phyloP scores from a whole-genome alignment of 805 yeast species.

The Candida ovalis region DNA sequence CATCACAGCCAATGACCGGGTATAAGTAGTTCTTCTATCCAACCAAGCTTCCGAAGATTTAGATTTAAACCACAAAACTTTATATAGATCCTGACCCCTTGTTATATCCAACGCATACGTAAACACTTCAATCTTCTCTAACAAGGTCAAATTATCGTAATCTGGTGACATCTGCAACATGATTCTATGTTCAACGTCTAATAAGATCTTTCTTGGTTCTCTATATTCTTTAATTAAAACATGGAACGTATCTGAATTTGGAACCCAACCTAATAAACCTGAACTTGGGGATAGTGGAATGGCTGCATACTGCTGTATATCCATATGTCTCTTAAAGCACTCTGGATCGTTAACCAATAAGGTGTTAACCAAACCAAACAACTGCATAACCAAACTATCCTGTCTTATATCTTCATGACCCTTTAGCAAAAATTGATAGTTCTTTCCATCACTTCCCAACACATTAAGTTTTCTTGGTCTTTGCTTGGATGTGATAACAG shows the following conservation, averaged over 20 bases:
- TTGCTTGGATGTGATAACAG: conserved; percentile 92
- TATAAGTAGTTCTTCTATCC: conserved; percentile 93
- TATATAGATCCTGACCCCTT: conserved; percentile 91
- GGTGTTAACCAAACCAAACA: conserved; percentile 93
- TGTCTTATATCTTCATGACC: conserved; percentile 99
- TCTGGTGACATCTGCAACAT: conserved; percentile 98
- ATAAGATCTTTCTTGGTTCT: conserved; percentile 81
- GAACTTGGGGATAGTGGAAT: conserved; percentile 95
- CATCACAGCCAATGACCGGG: conserved; percentile 96
- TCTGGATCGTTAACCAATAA: conserved; percentile 86
- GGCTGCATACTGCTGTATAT: conserved; percentile 87
- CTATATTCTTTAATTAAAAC: conserved; percentile 88
- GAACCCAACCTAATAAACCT: conserved; percentile 97
- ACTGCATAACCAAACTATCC: conserved; percentile 95
- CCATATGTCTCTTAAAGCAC: conserved; percentile 92
- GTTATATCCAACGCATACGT: conserved; percentile 94
- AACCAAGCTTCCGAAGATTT: conserved; percentile 97
- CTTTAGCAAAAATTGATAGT: conserved; percentile 75
- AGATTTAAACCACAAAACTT: conserved; percentile 94
- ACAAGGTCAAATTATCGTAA: conserved; percentile 80
- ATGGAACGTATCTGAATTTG: conserved; percentile 95
- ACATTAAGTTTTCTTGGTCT: conserved; percentile 84
- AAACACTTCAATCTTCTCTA: conserved; percentile 95
- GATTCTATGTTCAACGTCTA: conserved; percentile 91
- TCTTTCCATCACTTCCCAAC: conserved; percentile 88